A percentile compares a stretch with the other conserved stretches of the same genome.
phyloP scores from a whole-genome alignment of 2,329 filamentous ascomycete species.

The Pseudogymnoascus sp. region DNA sequence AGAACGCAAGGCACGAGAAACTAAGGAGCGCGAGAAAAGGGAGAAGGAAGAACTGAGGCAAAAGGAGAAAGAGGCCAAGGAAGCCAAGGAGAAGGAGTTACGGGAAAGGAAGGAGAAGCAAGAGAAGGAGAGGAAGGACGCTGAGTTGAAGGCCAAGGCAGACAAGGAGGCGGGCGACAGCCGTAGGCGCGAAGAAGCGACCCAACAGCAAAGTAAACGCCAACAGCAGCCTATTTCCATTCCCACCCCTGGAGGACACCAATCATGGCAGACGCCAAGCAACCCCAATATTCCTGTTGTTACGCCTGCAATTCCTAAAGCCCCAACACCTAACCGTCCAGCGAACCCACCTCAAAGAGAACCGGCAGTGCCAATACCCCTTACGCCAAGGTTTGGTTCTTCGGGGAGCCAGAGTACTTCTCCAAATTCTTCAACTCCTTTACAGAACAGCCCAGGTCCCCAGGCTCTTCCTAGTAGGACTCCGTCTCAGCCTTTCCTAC shows the following conservation, averaged over 20 bases:
- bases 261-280: conserved; percentile 49
- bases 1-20: conserved; percentile 74
- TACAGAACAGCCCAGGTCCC: conserved; percentile 56
- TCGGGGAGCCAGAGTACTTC: conserved; percentile 48
- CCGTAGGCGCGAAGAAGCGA: conserved; percentile 37
- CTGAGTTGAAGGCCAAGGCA: conserved; percentile 40
- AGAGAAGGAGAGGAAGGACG: conserved; percentile 50
- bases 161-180: conserved; percentile 41
- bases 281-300: conserved; percentile 70
- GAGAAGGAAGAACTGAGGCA: conserved; percentile 74
- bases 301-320: conserved; percentile 75
- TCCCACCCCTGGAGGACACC: conserved; percentile 47
- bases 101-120: conserved; percentile 50
- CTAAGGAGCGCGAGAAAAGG: conserved; percentile 74
- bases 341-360: conserved; percentile 64
- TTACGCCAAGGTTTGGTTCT: conserved; percentile 55
- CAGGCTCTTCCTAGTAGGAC: conserved; percentile 55
- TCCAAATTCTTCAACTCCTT: conserved; percentile 52
- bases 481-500: conserved; percentile 39
- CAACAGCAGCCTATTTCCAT: conserved; percentile 34
- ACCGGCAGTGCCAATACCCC: conserved; percentile 59
- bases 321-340: conserved; percentile 69
- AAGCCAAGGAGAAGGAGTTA: conserved; percentile 52
- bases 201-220: conserved; percentile 34
- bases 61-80: conserved; percentile 68